These are phyloP conservation scores for Adenanthera pavonina DNA, from an alignment of 306 rosid species.

Conservation along the genomic window DNA sequence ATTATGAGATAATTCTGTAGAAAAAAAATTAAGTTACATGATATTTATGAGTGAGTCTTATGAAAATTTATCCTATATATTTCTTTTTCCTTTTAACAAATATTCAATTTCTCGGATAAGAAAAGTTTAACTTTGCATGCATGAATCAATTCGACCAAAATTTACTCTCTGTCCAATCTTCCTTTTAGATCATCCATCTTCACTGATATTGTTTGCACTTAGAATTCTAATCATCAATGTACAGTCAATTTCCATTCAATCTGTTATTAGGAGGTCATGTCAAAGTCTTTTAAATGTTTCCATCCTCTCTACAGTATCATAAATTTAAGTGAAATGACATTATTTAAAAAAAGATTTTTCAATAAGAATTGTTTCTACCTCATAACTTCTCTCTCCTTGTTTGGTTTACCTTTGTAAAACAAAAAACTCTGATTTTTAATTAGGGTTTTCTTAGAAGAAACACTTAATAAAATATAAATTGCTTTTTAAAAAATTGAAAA, in stretches of 20 bases:
- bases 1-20: background rate
- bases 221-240: background rate
- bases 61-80: background rate
- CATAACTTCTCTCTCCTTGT: no score
- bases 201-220: background rate
- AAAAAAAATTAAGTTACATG: background rate
- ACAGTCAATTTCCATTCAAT: background rate
- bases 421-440: no score
- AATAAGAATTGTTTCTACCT: no score
- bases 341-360: background rate
- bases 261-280: background rate
- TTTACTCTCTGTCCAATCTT: background rate
- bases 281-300: conserved; percentile 2
- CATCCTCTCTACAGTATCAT: background rate
- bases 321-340: background rate
- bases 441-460: no score
- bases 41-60: background rate
- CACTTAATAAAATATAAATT: no score
- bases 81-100: background rate
- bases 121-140: background rate
- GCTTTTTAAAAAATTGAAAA: no score
- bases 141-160: background rate
- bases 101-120: background rate
- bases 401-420: no score
- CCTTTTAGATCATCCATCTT: background rate